Percentiles rank a stretch among this genome's conserved stretches.
These are phyloP conservation scores for Neohortaea acidophila DNA, from an alignment of 495 filamentous ascomycete species.

Conservation along the genomic window DNA sequence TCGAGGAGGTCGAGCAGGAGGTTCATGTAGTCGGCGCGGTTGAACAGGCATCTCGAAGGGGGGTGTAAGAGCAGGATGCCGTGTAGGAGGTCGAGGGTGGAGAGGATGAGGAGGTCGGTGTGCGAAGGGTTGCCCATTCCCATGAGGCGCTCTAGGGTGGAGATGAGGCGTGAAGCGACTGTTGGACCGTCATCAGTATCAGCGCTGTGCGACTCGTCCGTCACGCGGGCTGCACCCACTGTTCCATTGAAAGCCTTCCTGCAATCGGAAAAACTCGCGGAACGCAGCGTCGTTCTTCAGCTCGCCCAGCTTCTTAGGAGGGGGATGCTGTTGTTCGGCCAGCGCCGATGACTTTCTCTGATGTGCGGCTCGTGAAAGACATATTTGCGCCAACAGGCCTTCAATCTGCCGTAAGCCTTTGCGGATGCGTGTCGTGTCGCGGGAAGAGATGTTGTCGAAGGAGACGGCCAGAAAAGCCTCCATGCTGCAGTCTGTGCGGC, in stretches of 20 bases:
- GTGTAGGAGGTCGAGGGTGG: conserved; percentile 78
- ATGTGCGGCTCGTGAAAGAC: conserved; percentile 38
- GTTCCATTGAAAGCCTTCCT: conserved; percentile 97
- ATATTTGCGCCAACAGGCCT: conserved; percentile 89
- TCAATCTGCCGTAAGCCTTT: conserved; percentile 94
- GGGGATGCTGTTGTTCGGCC: conserved; percentile 19
- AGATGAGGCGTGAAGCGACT: conserved; percentile 45
- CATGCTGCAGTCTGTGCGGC: conserved; percentile 42
- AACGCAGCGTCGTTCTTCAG: conserved; percentile 78
- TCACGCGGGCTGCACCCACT: conserved; percentile 30
- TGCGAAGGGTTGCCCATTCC: conserved; percentile 51
- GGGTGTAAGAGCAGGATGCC: conserved; percentile 83
- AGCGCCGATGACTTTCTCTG: conserved; percentile 23
- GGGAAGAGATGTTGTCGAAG: conserved; percentile 93
- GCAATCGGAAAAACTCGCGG: conserved; percentile 87
- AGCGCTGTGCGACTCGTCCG: background rate
- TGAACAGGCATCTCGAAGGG: conserved; percentile 76
- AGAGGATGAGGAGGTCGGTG: conserved; percentile 79
- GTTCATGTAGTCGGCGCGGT: conserved; percentile 88
- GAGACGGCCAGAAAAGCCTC: conserved; percentile 82
- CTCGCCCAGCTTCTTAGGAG: conserved; percentile 46
- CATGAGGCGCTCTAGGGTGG: conserved; percentile 74
- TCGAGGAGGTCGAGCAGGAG: conserved; percentile 90
- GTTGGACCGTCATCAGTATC: conserved; percentile 8
- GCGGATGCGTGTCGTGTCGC: conserved; percentile 71